phyloP scores from a whole-genome alignment of 768 basidiomycete genomes.

The Dentipellis fragilis region DNA sequence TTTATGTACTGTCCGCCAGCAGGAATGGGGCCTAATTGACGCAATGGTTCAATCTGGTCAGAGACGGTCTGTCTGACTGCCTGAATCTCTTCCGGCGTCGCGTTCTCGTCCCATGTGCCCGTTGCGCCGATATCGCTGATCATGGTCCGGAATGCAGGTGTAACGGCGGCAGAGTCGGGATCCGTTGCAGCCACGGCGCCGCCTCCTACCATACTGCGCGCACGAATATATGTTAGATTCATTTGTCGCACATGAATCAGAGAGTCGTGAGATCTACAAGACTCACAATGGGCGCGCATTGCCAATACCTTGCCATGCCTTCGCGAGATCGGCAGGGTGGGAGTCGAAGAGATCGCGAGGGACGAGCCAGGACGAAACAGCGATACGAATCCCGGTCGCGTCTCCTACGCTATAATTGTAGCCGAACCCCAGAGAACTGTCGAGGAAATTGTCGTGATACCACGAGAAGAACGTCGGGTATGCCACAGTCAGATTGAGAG shows the following conservation, averaged over 20 bases:
- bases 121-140: not conserved
- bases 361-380: not conserved
- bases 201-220: slow-evolving; percentile 30
- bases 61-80: not conserved
- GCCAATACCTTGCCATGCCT: not conserved
- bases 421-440: not conserved
- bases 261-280: not conserved
- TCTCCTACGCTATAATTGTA: not conserved
- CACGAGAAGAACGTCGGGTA: not conserved
- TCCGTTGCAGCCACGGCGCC: slow-evolving; percentile 30
- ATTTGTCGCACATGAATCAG: not conserved
- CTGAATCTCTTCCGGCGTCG: not conserved
- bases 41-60: not conserved
- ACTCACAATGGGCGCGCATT: not conserved
- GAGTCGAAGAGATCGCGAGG: not conserved
- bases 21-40: not conserved
- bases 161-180: slow-evolving; percentile 30
- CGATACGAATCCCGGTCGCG: not conserved
- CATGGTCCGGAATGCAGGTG: slow-evolving; percentile 35
- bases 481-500: not conserved
- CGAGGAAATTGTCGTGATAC: not conserved
- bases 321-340: not conserved
- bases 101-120: not conserved
- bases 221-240: not conserved
- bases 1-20: not conserved